Evolutionary conservation across 257 asterid species (phyloP).

Genomic region (Osmanthus fragrans): DNA sequence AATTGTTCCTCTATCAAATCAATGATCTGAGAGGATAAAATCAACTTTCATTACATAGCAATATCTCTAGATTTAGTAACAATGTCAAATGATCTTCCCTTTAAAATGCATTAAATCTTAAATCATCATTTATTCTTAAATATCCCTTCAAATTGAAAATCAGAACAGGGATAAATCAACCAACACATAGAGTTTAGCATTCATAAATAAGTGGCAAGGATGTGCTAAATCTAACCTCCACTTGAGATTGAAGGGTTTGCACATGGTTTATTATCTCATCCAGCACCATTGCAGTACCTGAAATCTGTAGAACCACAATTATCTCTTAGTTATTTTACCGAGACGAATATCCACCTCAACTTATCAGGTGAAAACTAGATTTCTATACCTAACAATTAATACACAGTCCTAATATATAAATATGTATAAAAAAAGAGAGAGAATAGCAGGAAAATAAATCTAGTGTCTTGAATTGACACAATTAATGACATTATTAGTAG

Average conservation of each 20-base stretch:
- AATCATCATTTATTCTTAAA: neutral
- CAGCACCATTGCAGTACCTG: constrained; percentile 96
- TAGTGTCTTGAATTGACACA: neutral
- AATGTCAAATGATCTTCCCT: neutral
- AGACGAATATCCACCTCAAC: neutral
- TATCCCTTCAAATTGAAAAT: constrained; percentile 2
- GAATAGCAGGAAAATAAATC: neutral
- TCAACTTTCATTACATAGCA: neutral
- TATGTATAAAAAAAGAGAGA: too few relatives aligned
- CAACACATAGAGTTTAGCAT: constrained; percentile 10
- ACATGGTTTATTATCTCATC: constrained; percentile 96
- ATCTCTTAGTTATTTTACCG: neutral
- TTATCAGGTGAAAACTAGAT: neutral
- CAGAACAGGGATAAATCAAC: neutral
- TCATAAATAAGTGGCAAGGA: constrained; percentile 10
- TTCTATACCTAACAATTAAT: neutral
- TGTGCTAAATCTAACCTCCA: constrained; percentile 61
- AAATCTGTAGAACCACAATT: constrained; percentile 54
- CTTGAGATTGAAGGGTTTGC: constrained; percentile 86
- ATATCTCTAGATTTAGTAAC: neutral
- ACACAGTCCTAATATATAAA: too few relatives aligned
- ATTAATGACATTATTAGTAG: neutral
- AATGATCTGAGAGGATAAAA: neutral
- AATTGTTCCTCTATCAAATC: neutral
- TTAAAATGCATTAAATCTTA: neutral